phyloP scores from a whole-genome alignment of 345 rosid genomes.

The Hevea brasiliensis region DNA sequence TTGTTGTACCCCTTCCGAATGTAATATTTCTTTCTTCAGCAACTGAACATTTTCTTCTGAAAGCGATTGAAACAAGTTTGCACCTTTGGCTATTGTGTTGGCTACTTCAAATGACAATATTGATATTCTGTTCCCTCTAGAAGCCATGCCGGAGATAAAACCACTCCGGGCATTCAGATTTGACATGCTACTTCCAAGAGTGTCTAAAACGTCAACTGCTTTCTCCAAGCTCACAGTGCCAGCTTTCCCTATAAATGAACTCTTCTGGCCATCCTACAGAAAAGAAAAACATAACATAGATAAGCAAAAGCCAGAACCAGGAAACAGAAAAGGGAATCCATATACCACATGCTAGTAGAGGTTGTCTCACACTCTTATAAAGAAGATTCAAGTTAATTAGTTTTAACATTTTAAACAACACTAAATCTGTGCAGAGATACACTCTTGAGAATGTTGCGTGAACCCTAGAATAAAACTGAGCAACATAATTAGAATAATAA shows the following conservation, averaged over 20 bases:
- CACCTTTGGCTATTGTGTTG: slow-evolving; percentile 81
- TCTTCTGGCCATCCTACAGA: slow-evolving; percentile 45
- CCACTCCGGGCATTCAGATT: slow-evolving; percentile 58
- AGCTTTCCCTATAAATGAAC: slow-evolving; percentile 62
- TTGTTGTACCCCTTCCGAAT: slow-evolving; percentile 63
- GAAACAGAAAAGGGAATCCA: neutral
- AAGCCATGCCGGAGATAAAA: slow-evolving; percentile 49
- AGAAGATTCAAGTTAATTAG: neutral
- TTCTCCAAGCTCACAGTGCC: slow-evolving; percentile 61
- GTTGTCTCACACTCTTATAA: neutral
- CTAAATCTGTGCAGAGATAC: neutral
- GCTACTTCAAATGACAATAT: slow-evolving; percentile 93
- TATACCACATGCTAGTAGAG: neutral
- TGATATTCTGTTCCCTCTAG: slow-evolving; percentile 53
- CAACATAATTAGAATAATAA: neutral
- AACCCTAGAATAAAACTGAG: neutral
- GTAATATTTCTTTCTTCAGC: slow-evolving; percentile 61
- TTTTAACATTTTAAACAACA: neutral
- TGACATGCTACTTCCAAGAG: slow-evolving; percentile 76
- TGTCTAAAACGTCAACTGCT: slow-evolving; percentile 72
- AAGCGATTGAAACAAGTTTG: slow-evolving; percentile 65
- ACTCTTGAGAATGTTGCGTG: neutral
- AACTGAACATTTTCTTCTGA: slow-evolving; percentile 57
- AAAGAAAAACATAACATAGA: neutral
- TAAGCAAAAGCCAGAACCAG: neutral